Percentiles rank a stretch among this genome's conserved stretches.
phyloP scores from a whole-genome alignment of 345 rosid species.

The Brassica cretica region DNA sequence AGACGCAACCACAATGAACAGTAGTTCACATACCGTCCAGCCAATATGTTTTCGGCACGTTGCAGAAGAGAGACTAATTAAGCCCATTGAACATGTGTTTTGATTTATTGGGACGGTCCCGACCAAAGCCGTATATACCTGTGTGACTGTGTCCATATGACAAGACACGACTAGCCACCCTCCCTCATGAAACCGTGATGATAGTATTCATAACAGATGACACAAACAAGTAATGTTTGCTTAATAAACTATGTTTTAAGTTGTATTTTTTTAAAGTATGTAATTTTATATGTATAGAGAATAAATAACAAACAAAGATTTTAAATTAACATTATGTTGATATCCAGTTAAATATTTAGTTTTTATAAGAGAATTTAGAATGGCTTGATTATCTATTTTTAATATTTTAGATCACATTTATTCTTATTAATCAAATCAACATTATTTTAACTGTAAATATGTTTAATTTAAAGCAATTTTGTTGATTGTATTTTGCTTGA shows the following conservation, averaged over 20 bases:
- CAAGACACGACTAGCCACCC: neutral
- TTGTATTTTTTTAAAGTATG: too few relatives aligned
- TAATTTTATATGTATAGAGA: too few relatives aligned
- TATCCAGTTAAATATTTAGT: neutral
- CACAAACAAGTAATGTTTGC: neutral
- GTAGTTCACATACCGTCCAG: constrained; percentile 27
- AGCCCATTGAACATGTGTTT: constrained; percentile 14
- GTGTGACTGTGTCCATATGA: neutral
- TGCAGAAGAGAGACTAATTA: neutral
- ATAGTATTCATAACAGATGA: neutral
- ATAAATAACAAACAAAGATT: too few relatives aligned
- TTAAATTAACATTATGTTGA: neutral
- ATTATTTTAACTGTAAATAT: neutral
- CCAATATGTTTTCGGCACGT: constrained; percentile 1
- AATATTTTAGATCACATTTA: neutral
- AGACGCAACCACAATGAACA: constrained; percentile 23
- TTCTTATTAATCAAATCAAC: neutral
- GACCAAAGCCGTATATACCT: constrained; percentile 26
- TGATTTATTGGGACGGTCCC: constrained; percentile 35
- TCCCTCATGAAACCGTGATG: neutral
- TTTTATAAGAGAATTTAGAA: neutral
- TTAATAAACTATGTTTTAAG: too few relatives aligned
- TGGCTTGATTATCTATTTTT: neutral
- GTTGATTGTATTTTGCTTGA: neutral
- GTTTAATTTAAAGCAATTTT: neutral